Evolutionary conservation across 208 protist species (phyloP).

Genomic region (Trichomonas tenax): DNA sequence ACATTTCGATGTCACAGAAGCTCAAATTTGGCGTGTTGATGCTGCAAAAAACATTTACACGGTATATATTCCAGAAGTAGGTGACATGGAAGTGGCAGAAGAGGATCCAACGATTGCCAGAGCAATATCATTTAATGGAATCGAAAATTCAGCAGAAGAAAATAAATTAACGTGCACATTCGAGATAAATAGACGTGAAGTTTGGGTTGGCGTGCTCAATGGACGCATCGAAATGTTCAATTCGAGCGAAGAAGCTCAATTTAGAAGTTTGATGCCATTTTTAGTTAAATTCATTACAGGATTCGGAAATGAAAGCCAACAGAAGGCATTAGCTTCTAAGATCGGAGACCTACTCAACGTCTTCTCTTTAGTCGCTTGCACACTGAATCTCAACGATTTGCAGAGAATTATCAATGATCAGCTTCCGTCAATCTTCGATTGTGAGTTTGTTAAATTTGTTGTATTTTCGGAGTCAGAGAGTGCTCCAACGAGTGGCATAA

Average conservation of each 20-base stretch:
- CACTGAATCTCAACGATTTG: not conserved
- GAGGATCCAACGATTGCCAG: not conserved
- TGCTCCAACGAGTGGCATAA: not conserved
- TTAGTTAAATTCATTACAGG: not conserved
- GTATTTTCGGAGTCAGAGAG: not conserved
- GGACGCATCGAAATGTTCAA: not conserved
- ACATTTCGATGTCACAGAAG: not conserved
- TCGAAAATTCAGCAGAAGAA: not conserved
- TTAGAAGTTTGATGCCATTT: not conserved
- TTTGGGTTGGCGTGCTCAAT: not conserved
- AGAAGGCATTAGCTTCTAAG: not conserved
- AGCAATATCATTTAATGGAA: not conserved
- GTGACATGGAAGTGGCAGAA: not conserved
- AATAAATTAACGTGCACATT: not conserved
- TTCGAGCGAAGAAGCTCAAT: not conserved
- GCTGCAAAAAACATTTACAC: not conserved
- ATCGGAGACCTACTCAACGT: not conserved
- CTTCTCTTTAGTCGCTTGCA: not conserved
- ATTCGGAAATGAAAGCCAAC: not conserved
- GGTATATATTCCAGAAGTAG: not conserved
- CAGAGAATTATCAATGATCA: not conserved
- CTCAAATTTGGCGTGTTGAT: not conserved
- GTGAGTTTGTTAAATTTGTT: not conserved
- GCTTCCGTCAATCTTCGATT: not conserved
- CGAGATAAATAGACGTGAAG: not conserved